phyloP scores from a whole-genome alignment of 805 yeast species.

The Tetrapisispora taiwanensis region DNA sequence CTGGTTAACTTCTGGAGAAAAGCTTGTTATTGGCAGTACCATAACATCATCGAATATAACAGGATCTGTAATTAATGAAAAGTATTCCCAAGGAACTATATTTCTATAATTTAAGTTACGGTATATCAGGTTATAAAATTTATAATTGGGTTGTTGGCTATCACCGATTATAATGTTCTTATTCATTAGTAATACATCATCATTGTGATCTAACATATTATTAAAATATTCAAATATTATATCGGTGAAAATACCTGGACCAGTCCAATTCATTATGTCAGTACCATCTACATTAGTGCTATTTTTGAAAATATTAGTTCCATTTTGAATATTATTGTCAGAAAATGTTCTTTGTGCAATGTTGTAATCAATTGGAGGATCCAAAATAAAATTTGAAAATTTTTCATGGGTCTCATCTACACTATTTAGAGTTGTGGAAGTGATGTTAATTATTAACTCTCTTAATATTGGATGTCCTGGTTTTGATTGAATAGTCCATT shows the following conservation, averaged over 20 bases:
- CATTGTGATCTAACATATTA: constrained; percentile 56
- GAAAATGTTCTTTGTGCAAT: constrained; percentile 17
- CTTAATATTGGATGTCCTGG: constrained; percentile 85
- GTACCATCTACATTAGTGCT: constrained; percentile 26
- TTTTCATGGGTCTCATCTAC: constrained; percentile 6
- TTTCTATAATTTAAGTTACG: constrained; percentile 15
- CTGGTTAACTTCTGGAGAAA: constrained; percentile 76
- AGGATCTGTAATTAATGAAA: constrained; percentile 67
- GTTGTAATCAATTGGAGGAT: constrained; percentile 16
- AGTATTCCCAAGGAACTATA: constrained; percentile 52
- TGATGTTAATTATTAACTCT: constrained; percentile 68
- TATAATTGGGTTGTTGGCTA: constrained; percentile 10
- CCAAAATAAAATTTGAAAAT: constrained; percentile 7
- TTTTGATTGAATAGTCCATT: constrained; percentile 90
- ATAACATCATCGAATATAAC: constrained; percentile 72
- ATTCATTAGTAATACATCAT: constrained; percentile 40
- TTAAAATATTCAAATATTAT: constrained; percentile 59
- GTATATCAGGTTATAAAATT: constrained; percentile 19
- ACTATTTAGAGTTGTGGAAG: constrained; percentile 55
- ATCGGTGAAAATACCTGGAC: constrained; percentile 71
- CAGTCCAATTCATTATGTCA: constrained; percentile 62
- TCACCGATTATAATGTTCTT: constrained; percentile 12
- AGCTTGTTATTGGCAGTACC: constrained; percentile 77
- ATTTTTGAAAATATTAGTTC: constrained; percentile 8
- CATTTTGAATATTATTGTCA: background rate